phyloP scores from a whole-genome alignment of 345 rosid genomes.

The Gossypium herbaceum region DNA sequence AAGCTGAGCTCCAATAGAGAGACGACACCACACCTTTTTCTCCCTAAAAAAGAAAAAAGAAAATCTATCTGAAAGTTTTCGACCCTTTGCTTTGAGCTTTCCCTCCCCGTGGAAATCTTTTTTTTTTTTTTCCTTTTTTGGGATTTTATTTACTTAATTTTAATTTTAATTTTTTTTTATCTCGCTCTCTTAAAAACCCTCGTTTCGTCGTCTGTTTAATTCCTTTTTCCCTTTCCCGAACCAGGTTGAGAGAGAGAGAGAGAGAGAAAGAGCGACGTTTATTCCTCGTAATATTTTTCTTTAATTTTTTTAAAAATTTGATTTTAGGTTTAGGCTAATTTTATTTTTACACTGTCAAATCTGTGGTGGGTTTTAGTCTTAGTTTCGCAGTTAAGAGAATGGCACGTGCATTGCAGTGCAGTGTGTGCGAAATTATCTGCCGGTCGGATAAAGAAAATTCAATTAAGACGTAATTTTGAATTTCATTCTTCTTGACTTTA shows the following conservation, averaged over 20 bases:
- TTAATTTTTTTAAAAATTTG: not conserved
- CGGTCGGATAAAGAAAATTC: conserved; percentile 10
- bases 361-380: conserved; percentile 26
- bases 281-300: conserved; percentile 23
- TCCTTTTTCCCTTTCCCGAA: conserved; percentile 16
- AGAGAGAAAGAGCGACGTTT: conserved; percentile 20
- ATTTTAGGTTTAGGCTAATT: not conserved
- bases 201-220: conserved; percentile 20
- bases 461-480: too few species aligned
- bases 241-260: conserved; percentile 20
- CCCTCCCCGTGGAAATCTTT: conserved; percentile 16
- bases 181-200: conserved; percentile 25
- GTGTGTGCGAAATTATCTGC: conserved; percentile 14
- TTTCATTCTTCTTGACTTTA: too few species aligned
- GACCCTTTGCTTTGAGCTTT: conserved; percentile 5
- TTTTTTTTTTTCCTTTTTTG: not conserved
- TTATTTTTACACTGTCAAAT: conserved; percentile 20
- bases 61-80: not conserved
- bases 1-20: conserved; percentile 17
- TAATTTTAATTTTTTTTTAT: not conserved
- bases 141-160: not conserved
- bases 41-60: conserved; percentile 2
- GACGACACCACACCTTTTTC: not conserved
- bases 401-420: conserved; percentile 39
- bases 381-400: conserved; percentile 8